These are phyloP conservation scores for Sclerotinia glacialis DNA, from an alignment of 2,329 filamentous ascomycete species.

Conservation along the genomic window DNA sequence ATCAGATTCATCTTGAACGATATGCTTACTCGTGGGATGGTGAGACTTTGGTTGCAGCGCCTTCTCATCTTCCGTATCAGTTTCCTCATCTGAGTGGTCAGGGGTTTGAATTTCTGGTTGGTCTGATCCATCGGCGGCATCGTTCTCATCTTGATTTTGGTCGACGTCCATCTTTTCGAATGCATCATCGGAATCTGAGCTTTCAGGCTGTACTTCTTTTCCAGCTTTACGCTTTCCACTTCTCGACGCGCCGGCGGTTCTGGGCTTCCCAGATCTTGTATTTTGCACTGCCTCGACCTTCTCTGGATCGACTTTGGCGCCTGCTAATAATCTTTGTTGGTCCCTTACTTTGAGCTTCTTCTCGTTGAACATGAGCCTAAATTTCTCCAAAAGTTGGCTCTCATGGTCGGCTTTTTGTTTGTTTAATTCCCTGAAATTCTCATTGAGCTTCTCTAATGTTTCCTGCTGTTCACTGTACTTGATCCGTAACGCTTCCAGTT, in stretches of 20 bases:
- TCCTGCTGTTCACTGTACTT: slow-evolving; percentile 50
- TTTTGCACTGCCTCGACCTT: slow-evolving; percentile 27
- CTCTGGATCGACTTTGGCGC: slow-evolving; percentile 33
- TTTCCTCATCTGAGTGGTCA: slow-evolving; percentile 19
- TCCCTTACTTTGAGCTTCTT: slow-evolving; percentile 79
- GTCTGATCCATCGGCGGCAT: slow-evolving; percentile 21
- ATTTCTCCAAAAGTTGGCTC: slow-evolving; percentile 64
- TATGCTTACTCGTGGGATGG: not conserved
- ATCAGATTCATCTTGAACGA: not conserved
- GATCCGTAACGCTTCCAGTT: slow-evolving; percentile 40
- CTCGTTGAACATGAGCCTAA: slow-evolving; percentile 67
- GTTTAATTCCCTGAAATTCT: slow-evolving; percentile 64
- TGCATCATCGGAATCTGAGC: slow-evolving; percentile 45
- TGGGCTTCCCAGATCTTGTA: slow-evolving; percentile 18
- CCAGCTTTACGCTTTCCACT: slow-evolving; percentile 51
- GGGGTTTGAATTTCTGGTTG: slow-evolving; percentile 23
- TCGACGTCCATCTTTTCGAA: slow-evolving; percentile 54
- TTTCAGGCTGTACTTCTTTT: slow-evolving; percentile 33
- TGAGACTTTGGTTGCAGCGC: not conserved
- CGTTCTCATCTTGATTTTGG: slow-evolving; percentile 26
- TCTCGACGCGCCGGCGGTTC: slow-evolving; percentile 41
- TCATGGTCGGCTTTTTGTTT: slow-evolving; percentile 66
- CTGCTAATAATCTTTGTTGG: slow-evolving; percentile 59
- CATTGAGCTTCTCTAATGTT: slow-evolving; percentile 56
- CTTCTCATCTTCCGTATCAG: slow-evolving; percentile 13